Evolutionary conservation across 2,329 filamentous ascomycete species (phyloP).

Genomic region (Talaromyces pinophilus): DNA sequence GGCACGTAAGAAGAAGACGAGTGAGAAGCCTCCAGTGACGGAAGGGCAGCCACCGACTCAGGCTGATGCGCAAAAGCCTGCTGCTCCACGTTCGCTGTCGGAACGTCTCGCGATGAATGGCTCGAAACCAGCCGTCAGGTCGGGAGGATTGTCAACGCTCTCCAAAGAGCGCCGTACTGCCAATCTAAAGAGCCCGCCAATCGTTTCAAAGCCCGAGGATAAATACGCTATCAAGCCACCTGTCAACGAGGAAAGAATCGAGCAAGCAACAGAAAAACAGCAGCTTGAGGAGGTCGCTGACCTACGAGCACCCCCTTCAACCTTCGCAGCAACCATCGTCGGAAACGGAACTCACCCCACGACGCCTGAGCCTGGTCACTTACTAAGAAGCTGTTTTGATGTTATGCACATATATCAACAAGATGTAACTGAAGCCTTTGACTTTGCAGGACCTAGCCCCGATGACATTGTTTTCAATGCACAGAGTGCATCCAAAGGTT

Average conservation of each 20-base stretch:
- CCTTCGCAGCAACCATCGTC: constrained; percentile 51
- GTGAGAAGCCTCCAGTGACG: constrained; percentile 52
- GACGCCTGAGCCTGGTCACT: constrained; percentile 37
- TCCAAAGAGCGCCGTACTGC: constrained; percentile 26
- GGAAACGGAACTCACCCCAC: constrained; percentile 33
- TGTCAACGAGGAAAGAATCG: constrained; percentile 17
- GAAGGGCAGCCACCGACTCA: background rate
- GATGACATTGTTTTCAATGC: constrained; percentile 86
- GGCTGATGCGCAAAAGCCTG: constrained; percentile 12
- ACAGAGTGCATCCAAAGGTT: constrained; percentile 76
- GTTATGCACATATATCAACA: constrained; percentile 42
- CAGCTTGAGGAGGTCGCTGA: constrained; percentile 25
- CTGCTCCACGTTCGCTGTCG: constrained; percentile 33
- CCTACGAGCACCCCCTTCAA: constrained; percentile 52
- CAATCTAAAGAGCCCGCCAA: constrained; percentile 25
- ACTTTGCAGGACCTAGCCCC: constrained; percentile 83
- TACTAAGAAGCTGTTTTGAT: constrained; percentile 37
- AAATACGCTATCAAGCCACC: background rate
- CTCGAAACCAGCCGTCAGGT: constrained; percentile 27
- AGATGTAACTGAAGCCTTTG: constrained; percentile 47
- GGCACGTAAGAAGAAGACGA: constrained; percentile 78
- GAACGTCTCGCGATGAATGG: constrained; percentile 38
- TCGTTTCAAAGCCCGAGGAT: background rate
- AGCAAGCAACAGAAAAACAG: constrained; percentile 24
- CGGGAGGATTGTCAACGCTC: constrained; percentile 28